Conservation (phyloP, 352 stramenopile genomes). For the Phytopythium montanum region DNA sequence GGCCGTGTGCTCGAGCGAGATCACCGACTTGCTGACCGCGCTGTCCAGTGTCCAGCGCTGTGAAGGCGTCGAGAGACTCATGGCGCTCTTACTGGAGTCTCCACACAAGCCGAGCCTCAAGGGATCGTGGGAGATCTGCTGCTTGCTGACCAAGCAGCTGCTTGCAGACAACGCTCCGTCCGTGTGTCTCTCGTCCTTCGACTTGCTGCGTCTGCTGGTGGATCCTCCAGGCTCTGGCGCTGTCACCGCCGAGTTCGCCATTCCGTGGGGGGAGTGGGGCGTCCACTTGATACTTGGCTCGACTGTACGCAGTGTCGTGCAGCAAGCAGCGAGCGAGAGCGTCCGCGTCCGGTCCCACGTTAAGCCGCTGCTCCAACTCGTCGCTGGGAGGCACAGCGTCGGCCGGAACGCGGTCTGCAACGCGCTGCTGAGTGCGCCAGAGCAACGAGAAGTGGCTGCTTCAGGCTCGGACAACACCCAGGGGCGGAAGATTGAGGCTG, state of each 20-base stretch:
- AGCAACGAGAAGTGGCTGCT: conserved; percentile 43
- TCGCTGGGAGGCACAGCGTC: conserved; percentile 39
- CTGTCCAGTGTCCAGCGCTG: conserved; percentile 35
- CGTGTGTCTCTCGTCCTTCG: conserved; percentile 50
- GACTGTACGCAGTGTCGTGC: conserved; percentile 68
- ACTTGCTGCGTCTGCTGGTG: conserved; percentile 53
- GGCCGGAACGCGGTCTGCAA: conserved; percentile 69
- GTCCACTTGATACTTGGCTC: conserved; percentile 73
- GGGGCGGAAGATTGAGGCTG: conserved; percentile 41
- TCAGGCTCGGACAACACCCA: conserved; percentile 21
- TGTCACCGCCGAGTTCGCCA: conserved; percentile 31
- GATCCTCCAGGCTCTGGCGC: conserved; percentile 26
- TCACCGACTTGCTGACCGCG: conserved; percentile 45
- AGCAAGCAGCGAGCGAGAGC: conserved; percentile 62
- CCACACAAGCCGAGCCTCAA: conserved; percentile 37
- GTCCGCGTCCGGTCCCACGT: conserved; percentile 60
- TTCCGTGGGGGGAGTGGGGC: conserved; percentile 79
- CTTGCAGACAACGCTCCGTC: conserved; percentile 40
- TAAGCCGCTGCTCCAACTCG: conserved; percentile 34
- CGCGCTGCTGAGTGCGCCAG: conserved; percentile 60
- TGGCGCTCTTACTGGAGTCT: conserved; percentile 32
- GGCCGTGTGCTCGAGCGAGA: conserved; percentile 46
- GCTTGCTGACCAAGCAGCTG: conserved; percentile 63
- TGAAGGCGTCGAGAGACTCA: conserved; percentile 53
- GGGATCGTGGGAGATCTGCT: conserved; percentile 70